Percentiles rank a stretch among this genome's conserved stretches.
Conservation (phyloP, 108 stramenopile genomes). For the Skeletonema tropicum region DNA sequence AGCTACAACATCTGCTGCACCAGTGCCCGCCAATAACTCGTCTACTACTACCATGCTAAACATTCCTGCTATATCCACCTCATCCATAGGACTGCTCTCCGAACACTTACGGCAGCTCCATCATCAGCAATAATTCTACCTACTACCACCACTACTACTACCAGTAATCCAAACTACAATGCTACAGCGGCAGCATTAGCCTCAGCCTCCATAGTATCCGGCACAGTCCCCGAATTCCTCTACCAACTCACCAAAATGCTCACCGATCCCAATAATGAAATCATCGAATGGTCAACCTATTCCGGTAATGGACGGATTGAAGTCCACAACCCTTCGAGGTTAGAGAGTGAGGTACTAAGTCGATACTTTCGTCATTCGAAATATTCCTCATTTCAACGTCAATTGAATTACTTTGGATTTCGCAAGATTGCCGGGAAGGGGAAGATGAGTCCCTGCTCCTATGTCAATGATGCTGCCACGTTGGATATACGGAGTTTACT, state of each 20-base stretch:
- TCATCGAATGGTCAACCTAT: constrained; percentile 85
- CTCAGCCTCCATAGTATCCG: constrained; percentile 10
- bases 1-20: too few relatives aligned
- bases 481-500: constrained; percentile 82
- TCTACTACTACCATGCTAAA: not conserved
- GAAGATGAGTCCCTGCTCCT: constrained; percentile 92
- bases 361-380: constrained; percentile 92
- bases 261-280: constrained; percentile 83
- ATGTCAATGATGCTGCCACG: constrained; percentile 86
- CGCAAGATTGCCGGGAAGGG: constrained; percentile 92
- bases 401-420: constrained; percentile 93
- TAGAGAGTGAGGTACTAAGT: constrained; percentile 78
- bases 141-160: too few relatives aligned
- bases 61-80: not conserved
- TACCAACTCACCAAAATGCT: constrained; percentile 94
- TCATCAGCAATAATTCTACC: too few relatives aligned
- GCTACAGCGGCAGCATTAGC: constrained; percentile 1
- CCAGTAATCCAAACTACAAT: not conserved
- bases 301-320: constrained; percentile 55
- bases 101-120: not conserved
- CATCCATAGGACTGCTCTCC: not conserved
- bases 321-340: constrained; percentile 82
- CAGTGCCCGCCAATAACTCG: not conserved
- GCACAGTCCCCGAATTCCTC: constrained; percentile 78
- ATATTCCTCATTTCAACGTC: constrained; percentile 87